Conservation (phyloP, 768 basidiomycete genomes). For the Tylopilus cervinicoccineus region DNA sequence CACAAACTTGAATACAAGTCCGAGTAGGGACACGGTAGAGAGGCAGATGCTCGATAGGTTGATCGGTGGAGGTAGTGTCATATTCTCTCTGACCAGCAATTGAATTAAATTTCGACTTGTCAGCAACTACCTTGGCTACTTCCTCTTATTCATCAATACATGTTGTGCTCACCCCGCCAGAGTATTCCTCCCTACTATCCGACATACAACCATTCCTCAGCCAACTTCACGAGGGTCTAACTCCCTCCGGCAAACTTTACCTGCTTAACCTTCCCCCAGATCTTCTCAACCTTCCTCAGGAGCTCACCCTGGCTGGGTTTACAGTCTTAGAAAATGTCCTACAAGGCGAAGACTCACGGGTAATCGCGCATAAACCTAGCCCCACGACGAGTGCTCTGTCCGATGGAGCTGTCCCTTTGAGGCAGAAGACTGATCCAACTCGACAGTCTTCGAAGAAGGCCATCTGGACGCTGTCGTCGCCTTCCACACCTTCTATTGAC, state of each 20-base stretch:
- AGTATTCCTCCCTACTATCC: conserved; percentile 56
- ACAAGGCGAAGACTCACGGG: conserved; percentile 34
- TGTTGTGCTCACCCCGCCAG: conserved; percentile 56
- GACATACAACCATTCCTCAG: conserved; percentile 53
- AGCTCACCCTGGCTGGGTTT: conserved; percentile 68
- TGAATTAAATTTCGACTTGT: conserved; percentile 2
- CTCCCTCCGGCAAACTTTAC: conserved; percentile 66
- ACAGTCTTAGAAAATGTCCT: conserved; percentile 43
- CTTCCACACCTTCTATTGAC: conserved; percentile 73
- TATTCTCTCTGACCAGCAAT: conserved; percentile 2
- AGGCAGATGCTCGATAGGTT: conserved; percentile 81
- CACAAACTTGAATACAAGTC: conserved; percentile 48
- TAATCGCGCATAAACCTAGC: conserved; percentile 72
- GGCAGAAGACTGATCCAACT: conserved; percentile 46
- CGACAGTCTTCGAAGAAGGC: conserved; percentile 81
- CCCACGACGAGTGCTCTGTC: conserved; percentile 32
- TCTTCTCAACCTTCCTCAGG: conserved; percentile 45
- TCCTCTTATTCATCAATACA: conserved; percentile 63
- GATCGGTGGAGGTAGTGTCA: conserved; percentile 63
- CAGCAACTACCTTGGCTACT: conserved; percentile 56
- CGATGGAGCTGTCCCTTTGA: conserved; percentile 41
- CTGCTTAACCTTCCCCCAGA: conserved; percentile 50
- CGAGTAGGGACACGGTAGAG: conserved; percentile 48
- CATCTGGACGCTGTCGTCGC: conserved; percentile 76
- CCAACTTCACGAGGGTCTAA: conserved; percentile 56